phyloP scores from a whole-genome alignment of 306 rosid genomes.

The Fragaria ananassa region DNA sequence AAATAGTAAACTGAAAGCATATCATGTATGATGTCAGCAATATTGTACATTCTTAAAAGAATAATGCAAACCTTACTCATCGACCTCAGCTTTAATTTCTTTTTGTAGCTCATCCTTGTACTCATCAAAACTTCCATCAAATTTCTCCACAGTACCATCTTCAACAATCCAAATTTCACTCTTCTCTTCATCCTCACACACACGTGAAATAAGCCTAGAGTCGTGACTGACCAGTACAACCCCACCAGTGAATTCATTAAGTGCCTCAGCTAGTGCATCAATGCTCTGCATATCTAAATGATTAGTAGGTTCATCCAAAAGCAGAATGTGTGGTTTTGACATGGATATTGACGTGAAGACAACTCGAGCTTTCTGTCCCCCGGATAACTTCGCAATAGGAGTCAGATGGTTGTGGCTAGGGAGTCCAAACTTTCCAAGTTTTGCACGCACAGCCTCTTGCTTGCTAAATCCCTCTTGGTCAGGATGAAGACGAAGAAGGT shows the following conservation, averaged over 20 bases:
- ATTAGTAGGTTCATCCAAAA: slow-evolving; percentile 74
- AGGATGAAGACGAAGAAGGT: slow-evolving; percentile 60
- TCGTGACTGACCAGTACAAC: slow-evolving; percentile 80
- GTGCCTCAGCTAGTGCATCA: slow-evolving; percentile 67
- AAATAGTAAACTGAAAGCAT: neutral
- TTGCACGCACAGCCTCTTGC: slow-evolving; percentile 71
- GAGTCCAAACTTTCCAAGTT: slow-evolving; percentile 63
- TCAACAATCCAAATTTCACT: slow-evolving; percentile 35
- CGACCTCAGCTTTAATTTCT: slow-evolving; percentile 61
- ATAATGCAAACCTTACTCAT: slow-evolving; percentile 30
- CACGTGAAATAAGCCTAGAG: slow-evolving; percentile 67
- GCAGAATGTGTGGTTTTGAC: slow-evolving; percentile 36
- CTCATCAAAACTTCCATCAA: slow-evolving; percentile 50
- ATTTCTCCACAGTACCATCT: slow-evolving; percentile 47
- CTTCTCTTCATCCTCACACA: slow-evolving; percentile 69
- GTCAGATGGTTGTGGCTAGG: slow-evolving; percentile 36
- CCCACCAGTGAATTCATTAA: slow-evolving; percentile 71
- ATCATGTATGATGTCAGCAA: neutral
- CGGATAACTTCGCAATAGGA: slow-evolving; percentile 14
- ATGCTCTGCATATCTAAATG: slow-evolving; percentile 81
- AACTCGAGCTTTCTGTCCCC: slow-evolving; percentile 67
- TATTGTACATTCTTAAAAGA: neutral
- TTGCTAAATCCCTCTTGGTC: slow-evolving; percentile 73
- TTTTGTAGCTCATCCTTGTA: slow-evolving; percentile 52
- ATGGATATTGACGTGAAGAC: slow-evolving; percentile 82